A percentile compares a stretch with the other conserved stretches of the same genome.
These are phyloP conservation scores for Anthracocystis walkeri DNA, from an alignment of 1,284 basidiomycete species.

Conservation along the genomic window DNA sequence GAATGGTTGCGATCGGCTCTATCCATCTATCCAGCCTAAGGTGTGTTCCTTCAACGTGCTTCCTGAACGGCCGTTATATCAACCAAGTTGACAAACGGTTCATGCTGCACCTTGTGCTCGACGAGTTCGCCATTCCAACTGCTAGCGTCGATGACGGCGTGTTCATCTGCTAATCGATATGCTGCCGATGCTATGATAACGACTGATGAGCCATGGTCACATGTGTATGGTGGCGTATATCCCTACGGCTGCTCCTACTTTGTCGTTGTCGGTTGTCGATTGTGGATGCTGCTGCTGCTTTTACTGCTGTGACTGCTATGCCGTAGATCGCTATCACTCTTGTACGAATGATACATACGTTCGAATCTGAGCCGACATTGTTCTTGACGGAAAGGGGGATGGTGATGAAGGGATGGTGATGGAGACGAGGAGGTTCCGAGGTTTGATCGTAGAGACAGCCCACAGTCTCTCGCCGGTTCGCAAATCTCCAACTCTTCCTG, in stretches of 20 bases:
- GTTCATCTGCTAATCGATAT: neutral
- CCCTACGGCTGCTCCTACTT: neutral
- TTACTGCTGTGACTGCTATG: conserved; percentile 17
- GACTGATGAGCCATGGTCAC: neutral
- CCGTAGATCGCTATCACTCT: conserved; percentile 27
- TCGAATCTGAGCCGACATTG: conserved; percentile 60
- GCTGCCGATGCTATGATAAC: neutral
- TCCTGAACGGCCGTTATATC: neutral
- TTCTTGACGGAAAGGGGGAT: conserved; percentile 50
- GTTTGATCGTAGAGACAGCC: conserved; percentile 7
- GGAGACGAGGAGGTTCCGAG: conserved; percentile 14
- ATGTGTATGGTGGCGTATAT: neutral
- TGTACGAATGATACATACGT: conserved; percentile 47
- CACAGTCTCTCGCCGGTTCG: conserved; percentile 2
- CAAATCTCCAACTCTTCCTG: conserved; percentile 12
- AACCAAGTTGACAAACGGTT: too few relatives aligned
- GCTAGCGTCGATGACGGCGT: neutral
- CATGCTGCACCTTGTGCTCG: too few relatives aligned
- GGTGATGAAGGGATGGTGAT: conserved; percentile 38
- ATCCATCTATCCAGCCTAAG: neutral
- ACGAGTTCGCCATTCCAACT: too few relatives aligned
- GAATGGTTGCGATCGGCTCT: too few relatives aligned
- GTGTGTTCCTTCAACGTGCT: neutral
- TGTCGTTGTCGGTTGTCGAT: neutral
- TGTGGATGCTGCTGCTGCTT: conserved; percentile 8